Evolutionary conservation across 1,284 basidiomycete genomes (phyloP), one percentile per base, ranked within the genome.

Genomic region (Cryptococcus amylolentus): DNA sequence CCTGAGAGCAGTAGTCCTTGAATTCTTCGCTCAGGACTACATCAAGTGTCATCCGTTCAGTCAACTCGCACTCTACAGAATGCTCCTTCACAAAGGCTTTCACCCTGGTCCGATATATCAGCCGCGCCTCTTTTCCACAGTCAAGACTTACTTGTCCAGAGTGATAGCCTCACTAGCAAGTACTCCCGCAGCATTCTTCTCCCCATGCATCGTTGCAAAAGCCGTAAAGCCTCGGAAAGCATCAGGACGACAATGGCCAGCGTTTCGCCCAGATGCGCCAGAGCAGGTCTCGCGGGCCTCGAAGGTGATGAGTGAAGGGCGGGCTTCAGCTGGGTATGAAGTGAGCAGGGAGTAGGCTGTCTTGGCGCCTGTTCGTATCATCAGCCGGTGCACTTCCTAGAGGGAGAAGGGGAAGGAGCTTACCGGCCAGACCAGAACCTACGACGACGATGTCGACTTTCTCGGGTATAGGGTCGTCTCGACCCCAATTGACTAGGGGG

Each of bases 261-360:
- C 75, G 56, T 76, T 74, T 1, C 72, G 56, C 2, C 75, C 75
- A 6, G 63, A 66, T 3, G 75, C 75, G n/a, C 75, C 75, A 0
- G 69, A 72, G 31, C 68, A 72, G 9, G 66, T 62, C 49, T 73
- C 69, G n/a, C 75, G 52, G 5, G 75, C 75, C 55, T 77, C 75
- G 39, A 77, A 63, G 4, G 72, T 53, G 20, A 72, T 62, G 23
- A 76, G 59, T 9, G 40, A 51, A 0, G 71, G 67, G 26, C 58
- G 58, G 16, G 27, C 13, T 16, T 27, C 18, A 13, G 6, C 31
- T 35, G 35, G 49, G 27, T 26, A 20, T 16, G 49, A 51, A n/a
- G 37, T 39, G 14, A 59, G 43, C 5, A 59, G 40, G 3, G 53
- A 49, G 44, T 59, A 47, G 8, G 54, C 57, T 18, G 51, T 55